Evolutionary conservation across 2,329 filamentous ascomycete genomes (phyloP), one percentile per base, ranked within the genome.

Genomic region (Aspergillus fumigatus): DNA sequence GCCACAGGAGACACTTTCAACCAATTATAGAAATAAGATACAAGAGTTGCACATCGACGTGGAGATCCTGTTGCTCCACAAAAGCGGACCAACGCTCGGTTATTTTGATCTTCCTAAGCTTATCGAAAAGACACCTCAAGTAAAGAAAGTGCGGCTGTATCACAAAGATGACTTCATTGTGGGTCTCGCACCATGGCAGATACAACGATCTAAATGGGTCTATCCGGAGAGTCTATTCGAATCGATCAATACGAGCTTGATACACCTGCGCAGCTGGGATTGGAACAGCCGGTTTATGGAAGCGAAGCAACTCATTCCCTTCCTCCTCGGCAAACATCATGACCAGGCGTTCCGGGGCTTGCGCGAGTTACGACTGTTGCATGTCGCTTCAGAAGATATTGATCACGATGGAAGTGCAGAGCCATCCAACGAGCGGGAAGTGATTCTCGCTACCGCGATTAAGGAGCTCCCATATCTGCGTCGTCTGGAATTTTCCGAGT

Each of bases 401-500:
- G 50, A 61, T 14, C 53, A 63, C 41, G 55, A 66, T 14, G 73
- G 78, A 29, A 74, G 81, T 9, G 73, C 76, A 1, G 76, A 78
- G 51, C 74, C 81, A 38, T 57, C 61, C 6, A 52, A 62, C 25
- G 54, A 58, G 10, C 62, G 65, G 41, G 70, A 73, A 54, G 53
- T 61, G 6, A 54, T 61, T 63, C 75, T 69, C 57, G 78, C 75
- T 0, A 75, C 81, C 23, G 80, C 84, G 0, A 70, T 83, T 17
- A 77, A 79, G 14, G 78, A 81, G 26, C 79, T 97, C 8, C 82
- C 85, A 0, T 73, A 81, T 1, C 77, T 97, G 6, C 81, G 81
- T 54, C 82, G 86, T 54, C 75, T 97, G 10, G 79, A 86, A 1
- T 86, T 97, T 62, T 85, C 92, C 66, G 88, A 87, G 7, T 95